These are phyloP conservation scores for Cyphellophora europaea DNA, from an alignment of 2,329 filamentous ascomycete species.

Conservation along the genomic window DNA sequence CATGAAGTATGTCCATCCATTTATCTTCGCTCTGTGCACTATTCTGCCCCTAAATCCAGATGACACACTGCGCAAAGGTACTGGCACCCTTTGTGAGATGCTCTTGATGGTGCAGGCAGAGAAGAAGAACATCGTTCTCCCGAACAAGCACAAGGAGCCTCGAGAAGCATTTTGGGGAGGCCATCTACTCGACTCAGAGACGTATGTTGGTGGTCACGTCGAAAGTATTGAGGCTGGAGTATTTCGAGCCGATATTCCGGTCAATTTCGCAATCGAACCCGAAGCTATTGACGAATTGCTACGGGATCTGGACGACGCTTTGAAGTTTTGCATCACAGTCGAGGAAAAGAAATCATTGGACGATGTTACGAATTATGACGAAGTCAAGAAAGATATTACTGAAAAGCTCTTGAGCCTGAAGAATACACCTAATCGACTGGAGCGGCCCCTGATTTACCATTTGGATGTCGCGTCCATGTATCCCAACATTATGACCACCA, in stretches of 20 bases:
- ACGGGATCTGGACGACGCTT: slow-evolving; percentile 72
- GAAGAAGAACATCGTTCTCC: slow-evolving; percentile 78
- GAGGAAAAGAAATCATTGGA: slow-evolving; percentile 76
- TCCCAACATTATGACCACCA: slow-evolving; percentile 99
- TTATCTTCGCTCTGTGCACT: slow-evolving; percentile 97
- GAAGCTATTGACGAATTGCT: slow-evolving; percentile 83
- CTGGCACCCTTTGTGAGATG: slow-evolving; percentile 98
- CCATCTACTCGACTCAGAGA: slow-evolving; percentile 91
- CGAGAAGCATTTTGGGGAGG: slow-evolving; percentile 95
- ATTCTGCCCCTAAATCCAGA: slow-evolving; percentile 90
- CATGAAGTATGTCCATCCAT: slow-evolving; percentile 99
- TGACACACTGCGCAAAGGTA: slow-evolving; percentile 88
- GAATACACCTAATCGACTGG: slow-evolving; percentile 71
- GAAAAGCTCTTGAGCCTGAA: slow-evolving; percentile 63
- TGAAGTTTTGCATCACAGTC: slow-evolving; percentile 77
- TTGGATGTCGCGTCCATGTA: slow-evolving; percentile 99
- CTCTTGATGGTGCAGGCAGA: slow-evolving; percentile 98
- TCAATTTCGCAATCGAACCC: slow-evolving; percentile 85
- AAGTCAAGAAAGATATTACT: slow-evolving; percentile 74
- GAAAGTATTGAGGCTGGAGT: slow-evolving; percentile 98
- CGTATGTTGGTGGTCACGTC: slow-evolving; percentile 95
- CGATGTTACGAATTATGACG: slow-evolving; percentile 71
- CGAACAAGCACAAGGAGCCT: slow-evolving; percentile 89
- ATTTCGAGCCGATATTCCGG: slow-evolving; percentile 89
- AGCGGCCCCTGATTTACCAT: slow-evolving; percentile 90